Evolutionary conservation across 179 eudicot genomes (phyloP).

Genomic region (Carnegiea gigantea): DNA sequence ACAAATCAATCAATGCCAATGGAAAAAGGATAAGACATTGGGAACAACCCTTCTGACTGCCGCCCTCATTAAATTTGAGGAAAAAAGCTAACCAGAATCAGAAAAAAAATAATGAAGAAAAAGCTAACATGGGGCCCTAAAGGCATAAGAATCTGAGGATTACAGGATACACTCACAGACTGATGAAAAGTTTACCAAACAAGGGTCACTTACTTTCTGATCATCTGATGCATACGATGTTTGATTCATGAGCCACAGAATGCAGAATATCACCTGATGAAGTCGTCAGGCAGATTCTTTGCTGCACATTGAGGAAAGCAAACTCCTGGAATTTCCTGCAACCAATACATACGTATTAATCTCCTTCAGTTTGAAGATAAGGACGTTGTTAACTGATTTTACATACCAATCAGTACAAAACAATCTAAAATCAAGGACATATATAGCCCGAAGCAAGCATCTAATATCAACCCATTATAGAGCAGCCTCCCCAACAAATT

Average conservation of each 20-base stretch:
- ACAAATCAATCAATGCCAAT: not conserved
- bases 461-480: not conserved
- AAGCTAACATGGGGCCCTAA: not conserved
- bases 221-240: not conserved
- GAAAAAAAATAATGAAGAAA: not conserved
- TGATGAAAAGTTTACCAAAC: not conserved
- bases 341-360: conserved; percentile 4
- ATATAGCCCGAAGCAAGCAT: not conserved
- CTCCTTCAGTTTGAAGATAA: conserved; percentile 14
- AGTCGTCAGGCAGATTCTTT: conserved; percentile 15
- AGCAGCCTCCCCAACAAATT: not conserved
- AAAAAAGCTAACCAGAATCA: not conserved
- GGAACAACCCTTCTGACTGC: not conserved
- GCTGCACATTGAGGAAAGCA: conserved; percentile 5
- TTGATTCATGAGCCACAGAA: not conserved
- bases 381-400: not conserved
- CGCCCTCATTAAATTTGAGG: not conserved
- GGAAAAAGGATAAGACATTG: not conserved
- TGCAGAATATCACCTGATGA: conserved; percentile 28
- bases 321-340: conserved; percentile 34
- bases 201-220: not conserved
- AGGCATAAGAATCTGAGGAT: not conserved
- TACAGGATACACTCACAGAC: not conserved
- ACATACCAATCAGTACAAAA: not conserved
- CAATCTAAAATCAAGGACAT: not conserved